Percentiles rank a stretch among this genome's conserved stretches.
Evolutionary conservation across 106 monocot genomes (phyloP).

Genomic region (Dendrobium nobile): DNA sequence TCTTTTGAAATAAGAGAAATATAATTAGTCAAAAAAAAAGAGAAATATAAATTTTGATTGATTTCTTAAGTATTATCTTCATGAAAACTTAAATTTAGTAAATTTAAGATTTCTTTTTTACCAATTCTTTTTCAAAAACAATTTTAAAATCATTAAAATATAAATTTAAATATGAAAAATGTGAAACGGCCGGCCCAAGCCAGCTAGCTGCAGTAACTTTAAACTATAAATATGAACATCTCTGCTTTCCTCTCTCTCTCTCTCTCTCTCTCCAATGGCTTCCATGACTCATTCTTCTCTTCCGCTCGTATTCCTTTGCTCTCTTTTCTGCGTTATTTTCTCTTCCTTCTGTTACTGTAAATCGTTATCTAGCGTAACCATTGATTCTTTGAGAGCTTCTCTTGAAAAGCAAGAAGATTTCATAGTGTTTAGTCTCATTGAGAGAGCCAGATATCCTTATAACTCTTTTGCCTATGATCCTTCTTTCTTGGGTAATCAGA

Average conservation of each 20-base stretch:
- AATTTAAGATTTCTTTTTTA: no score
- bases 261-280: background rate
- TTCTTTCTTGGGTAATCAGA: background rate
- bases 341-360: background rate
- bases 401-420: conserved; percentile 60
- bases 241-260: background rate
- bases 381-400: conserved; percentile 48
- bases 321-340: background rate
- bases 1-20: no score
- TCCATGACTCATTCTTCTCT: background rate
- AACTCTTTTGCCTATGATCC: conserved; percentile 39
- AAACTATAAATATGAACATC: background rate
- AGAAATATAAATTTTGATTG: no score
- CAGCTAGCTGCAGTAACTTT: background rate
- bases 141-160: background rate
- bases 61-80: no score
- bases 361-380: conserved; percentile 4
- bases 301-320: background rate
- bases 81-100: no score
- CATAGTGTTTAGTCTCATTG: conserved; percentile 67
- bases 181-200: background rate
- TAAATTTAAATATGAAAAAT: background rate
- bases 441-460: conserved; percentile 40
- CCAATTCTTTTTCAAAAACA: background rate
- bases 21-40: no score